A percentile compares a stretch with the other conserved stretches of the same genome.
Conservation (phyloP, 2,329 filamentous ascomycete species). For the Penicillium sp. region DNA sequence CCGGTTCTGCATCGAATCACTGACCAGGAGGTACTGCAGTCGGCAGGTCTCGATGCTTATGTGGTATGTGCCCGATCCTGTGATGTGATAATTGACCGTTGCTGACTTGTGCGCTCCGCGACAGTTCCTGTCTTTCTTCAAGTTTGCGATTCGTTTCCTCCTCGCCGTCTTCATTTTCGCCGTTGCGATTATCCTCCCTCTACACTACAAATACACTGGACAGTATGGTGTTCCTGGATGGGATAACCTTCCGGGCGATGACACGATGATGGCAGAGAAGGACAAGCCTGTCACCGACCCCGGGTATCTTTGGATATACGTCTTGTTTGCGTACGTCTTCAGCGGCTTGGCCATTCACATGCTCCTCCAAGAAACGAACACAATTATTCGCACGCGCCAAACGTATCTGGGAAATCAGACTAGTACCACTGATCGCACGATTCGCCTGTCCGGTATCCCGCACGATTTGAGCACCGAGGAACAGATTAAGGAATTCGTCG, state of each 20-base stretch:
- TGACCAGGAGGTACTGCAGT: slow-evolving; percentile 85
- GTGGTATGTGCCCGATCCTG: slow-evolving; percentile 60
- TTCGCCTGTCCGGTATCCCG: slow-evolving; percentile 87
- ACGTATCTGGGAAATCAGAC: slow-evolving; percentile 90
- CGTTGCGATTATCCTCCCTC: slow-evolving; percentile 76
- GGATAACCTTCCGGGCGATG: slow-evolving; percentile 28
- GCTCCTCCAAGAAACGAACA: slow-evolving; percentile 78
- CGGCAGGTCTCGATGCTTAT: slow-evolving; percentile 91
- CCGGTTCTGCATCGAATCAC: slow-evolving; percentile 79
- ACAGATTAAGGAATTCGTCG: slow-evolving; percentile 82
- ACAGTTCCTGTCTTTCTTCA: slow-evolving; percentile 89
- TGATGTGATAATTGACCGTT: background rate
- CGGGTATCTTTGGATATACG: slow-evolving; percentile 84
- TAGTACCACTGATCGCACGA: slow-evolving; percentile 93
- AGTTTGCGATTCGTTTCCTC: slow-evolving; percentile 87
- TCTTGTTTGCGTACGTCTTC: slow-evolving; percentile 94
- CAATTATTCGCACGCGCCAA: slow-evolving; percentile 82
- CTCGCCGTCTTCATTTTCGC: slow-evolving; percentile 79
- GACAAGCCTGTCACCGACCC: slow-evolving; percentile 38
- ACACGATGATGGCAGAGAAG: slow-evolving; percentile 29
- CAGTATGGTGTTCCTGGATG: slow-evolving; percentile 42
- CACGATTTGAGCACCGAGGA: slow-evolving; percentile 74
- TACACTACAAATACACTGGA: slow-evolving; percentile 71
- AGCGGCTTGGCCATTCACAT: slow-evolving; percentile 79
- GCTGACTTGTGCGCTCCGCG: background rate